Percentiles rank a stretch among this genome's conserved stretches.
Conservation (phyloP, 805 yeast species). For the Phaffomyces antillensis region DNA sequence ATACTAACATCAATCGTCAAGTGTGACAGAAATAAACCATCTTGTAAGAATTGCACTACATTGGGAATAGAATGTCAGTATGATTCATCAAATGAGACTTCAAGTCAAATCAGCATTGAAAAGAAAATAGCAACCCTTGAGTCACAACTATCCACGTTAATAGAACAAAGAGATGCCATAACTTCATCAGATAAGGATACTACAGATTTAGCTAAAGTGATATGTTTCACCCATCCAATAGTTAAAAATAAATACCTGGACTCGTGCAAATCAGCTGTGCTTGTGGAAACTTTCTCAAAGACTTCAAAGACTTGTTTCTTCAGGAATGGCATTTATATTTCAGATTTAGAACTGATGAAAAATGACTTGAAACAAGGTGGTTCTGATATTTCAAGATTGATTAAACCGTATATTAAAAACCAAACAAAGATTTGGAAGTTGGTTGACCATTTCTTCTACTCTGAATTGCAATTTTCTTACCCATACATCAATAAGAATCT, state of each 20-base stretch:
- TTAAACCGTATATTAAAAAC: neutral
- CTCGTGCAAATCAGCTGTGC: neutral
- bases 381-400: neutral
- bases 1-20: neutral
- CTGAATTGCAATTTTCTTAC: conserved; percentile 1
- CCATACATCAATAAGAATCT: neutral
- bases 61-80: conserved; percentile 1
- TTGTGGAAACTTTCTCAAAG: neutral
- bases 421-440: neutral
- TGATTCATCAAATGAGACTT: neutral
- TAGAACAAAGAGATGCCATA: neutral
- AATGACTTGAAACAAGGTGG: neutral
- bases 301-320: neutral
- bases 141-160: neutral
- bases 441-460: conserved; percentile 5
- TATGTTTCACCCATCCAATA: neutral
- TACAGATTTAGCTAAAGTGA: neutral
- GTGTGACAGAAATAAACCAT: conserved; percentile 5
- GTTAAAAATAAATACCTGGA: neutral
- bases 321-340: neutral
- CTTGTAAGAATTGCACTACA: conserved; percentile 3
- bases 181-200: neutral
- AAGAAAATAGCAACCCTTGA: neutral
- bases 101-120: neutral
- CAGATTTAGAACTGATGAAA: conserved; percentile 5